A percentile compares a stretch with the other conserved stretches of the same genome.
phyloP scores from a whole-genome alignment of 352 stramenopile genomes.

The Phytophthora tentaculata region DNA sequence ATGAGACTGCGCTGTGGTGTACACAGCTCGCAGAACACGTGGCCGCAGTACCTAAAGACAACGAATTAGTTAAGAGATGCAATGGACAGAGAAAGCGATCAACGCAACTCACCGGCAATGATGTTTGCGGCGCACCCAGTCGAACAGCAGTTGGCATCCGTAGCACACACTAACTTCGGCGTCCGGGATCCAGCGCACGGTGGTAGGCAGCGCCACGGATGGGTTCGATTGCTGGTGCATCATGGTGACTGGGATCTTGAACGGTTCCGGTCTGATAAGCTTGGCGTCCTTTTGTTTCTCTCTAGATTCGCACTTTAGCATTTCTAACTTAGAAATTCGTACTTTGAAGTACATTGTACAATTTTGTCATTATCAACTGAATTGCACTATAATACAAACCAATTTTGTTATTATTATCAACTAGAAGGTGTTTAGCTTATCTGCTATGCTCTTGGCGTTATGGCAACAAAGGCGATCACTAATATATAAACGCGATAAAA shows the following conservation, averaged over 20 bases:
- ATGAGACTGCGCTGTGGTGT: slow-evolving; percentile 77
- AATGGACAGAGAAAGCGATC: slow-evolving; percentile 5
- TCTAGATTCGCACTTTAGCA: slow-evolving; percentile 2
- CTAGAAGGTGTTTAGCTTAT: too few relatives aligned
- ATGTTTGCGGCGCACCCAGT: slow-evolving; percentile 91
- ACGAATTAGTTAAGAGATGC: not conserved
- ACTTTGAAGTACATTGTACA: too few relatives aligned
- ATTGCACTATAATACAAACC: too few relatives aligned
- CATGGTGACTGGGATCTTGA: slow-evolving; percentile 6
- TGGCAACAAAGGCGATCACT: too few relatives aligned
- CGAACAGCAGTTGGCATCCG: slow-evolving; percentile 83
- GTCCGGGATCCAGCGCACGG: slow-evolving; percentile 86
- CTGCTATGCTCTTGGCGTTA: too few relatives aligned
- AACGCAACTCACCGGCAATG: slow-evolving; percentile 70
- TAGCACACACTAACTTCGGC: slow-evolving; percentile 81
- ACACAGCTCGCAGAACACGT: slow-evolving; percentile 83
- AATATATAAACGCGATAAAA: slow-evolving; percentile 20
- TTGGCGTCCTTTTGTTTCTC: slow-evolving; percentile 3
- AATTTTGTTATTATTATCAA: too few relatives aligned
- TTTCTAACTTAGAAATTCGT: too few relatives aligned
- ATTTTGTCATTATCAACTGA: too few relatives aligned
- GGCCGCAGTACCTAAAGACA: slow-evolving; percentile 61
- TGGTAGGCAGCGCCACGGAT: slow-evolving; percentile 44
- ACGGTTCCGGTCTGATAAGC: slow-evolving; percentile 9
- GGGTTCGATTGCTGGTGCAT: slow-evolving; percentile 16